Evolutionary conservation across 768 basidiomycete genomes (phyloP).

Genomic region (Lactarius pseudohatsudake): DNA sequence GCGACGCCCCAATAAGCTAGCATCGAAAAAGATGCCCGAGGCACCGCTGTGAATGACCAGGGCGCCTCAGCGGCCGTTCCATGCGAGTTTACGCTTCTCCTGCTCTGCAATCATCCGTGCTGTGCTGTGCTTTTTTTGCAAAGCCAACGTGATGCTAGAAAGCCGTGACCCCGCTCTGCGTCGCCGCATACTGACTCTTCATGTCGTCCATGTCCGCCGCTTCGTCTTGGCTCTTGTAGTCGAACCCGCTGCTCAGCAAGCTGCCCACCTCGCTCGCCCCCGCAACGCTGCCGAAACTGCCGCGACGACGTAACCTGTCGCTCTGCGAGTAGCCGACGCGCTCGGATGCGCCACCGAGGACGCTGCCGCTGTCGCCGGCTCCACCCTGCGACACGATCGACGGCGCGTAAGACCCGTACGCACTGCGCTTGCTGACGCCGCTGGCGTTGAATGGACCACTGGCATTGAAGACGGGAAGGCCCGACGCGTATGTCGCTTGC

Average conservation of each 20-base stretch:
- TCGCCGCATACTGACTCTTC: conserved; percentile 85
- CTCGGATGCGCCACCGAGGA: conserved; percentile 40
- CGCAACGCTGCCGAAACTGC: conserved; percentile 74
- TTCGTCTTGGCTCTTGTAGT: conserved; percentile 92
- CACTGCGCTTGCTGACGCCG: conserved; percentile 60
- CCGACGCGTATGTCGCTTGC: conserved; percentile 94
- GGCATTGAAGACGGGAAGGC: conserved; percentile 77
- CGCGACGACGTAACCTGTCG: conserved; percentile 76
- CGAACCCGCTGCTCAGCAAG: conserved; percentile 55
- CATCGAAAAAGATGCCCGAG: conserved; percentile 6
- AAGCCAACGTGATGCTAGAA: conserved; percentile 48
- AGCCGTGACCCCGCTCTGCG: conserved; percentile 82
- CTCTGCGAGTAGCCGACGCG: conserved; percentile 88
- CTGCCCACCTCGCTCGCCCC: conserved; percentile 79
- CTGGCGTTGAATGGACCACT: conserved; percentile 70
- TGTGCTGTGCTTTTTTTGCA: conserved; percentile 13
- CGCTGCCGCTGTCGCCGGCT: conserved; percentile 54
- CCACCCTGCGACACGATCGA: conserved; percentile 93
- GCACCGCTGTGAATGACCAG: background rate
- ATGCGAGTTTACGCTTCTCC: background rate
- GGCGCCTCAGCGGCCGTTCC: background rate
- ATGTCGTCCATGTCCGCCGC: conserved; percentile 78
- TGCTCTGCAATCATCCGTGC: conserved; percentile 18
- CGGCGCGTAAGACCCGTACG: conserved; percentile 82
- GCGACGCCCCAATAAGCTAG: conserved; percentile 18